Percentiles rank a stretch among this genome's conserved stretches.
Evolutionary conservation across 2,329 filamentous ascomycete genomes (phyloP).

Genomic region (Tolypocladium ovalisporum): DNA sequence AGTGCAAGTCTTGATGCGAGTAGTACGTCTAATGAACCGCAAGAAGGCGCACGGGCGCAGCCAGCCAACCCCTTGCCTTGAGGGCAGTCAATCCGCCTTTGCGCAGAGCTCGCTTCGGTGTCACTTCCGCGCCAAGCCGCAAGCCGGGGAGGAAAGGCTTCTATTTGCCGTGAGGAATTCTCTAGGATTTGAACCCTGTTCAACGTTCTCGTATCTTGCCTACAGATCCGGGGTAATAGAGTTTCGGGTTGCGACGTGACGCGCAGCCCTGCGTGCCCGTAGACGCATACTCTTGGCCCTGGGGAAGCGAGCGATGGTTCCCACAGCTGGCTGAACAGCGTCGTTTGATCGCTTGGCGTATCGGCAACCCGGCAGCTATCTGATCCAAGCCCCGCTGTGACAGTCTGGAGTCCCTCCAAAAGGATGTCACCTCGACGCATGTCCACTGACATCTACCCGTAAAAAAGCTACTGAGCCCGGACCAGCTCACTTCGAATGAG

Average conservation of each 20-base stretch:
- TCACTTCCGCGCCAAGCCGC: background rate
- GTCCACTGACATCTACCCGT: too few species aligned
- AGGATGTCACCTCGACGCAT: too few species aligned
- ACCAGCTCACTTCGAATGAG: too few species aligned
- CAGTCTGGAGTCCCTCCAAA: too few species aligned
- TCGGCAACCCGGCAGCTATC: too few species aligned
- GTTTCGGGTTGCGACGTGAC: background rate
- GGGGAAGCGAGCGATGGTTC: background rate
- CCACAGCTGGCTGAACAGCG: background rate
- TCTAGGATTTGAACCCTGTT: background rate
- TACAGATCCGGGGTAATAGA: background rate
- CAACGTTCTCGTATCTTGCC: background rate
- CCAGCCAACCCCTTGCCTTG: background rate
- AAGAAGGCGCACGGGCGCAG: too few species aligned
- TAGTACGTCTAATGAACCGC: background rate
- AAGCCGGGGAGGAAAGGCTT: background rate
- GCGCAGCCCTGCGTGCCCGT: too few species aligned
- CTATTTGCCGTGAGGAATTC: background rate
- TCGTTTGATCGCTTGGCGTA: background rate
- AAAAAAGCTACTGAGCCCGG: too few species aligned
- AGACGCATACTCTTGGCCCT: too few species aligned
- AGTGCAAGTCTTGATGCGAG: background rate
- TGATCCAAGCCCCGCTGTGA: too few species aligned
- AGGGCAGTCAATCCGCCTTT: too few species aligned
- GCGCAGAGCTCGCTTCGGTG: too few species aligned